Evolutionary conservation across 495 filamentous ascomycete species (phyloP).

Genomic region (Aspergillus funiculosus): DNA sequence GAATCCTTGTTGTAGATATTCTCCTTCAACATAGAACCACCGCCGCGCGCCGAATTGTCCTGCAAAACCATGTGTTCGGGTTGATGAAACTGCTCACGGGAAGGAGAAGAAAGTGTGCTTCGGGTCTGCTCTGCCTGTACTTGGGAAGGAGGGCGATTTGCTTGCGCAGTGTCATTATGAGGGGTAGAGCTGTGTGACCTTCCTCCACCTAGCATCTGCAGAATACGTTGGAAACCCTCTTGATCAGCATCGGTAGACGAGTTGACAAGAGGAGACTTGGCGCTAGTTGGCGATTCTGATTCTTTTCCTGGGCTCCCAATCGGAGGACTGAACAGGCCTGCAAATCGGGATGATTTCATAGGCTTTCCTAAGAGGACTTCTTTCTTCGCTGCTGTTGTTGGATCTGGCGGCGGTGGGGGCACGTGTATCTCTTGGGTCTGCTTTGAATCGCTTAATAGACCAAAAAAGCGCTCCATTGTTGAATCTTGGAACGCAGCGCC

Average conservation of each 20-base stretch:
- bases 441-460: constrained; percentile 52
- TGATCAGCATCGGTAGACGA: constrained; percentile 67
- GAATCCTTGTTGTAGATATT: constrained; percentile 30
- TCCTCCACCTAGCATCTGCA: constrained; percentile 69
- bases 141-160: constrained; percentile 26
- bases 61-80: constrained; percentile 26
- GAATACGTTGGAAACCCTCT: constrained; percentile 80
- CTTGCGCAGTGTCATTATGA: constrained; percentile 28
- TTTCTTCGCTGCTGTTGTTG: constrained; percentile 25
- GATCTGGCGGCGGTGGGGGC: constrained; percentile 17
- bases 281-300: constrained; percentile 39
- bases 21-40: constrained; percentile 27
- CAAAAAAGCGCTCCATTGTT: constrained; percentile 76
- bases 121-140: constrained; percentile 32
- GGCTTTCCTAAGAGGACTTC: constrained; percentile 11
- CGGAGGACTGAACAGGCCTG: constrained; percentile 70
- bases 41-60: constrained; percentile 15
- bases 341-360: constrained; percentile 70
- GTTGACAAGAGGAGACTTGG: constrained; percentile 28
- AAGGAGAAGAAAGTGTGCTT: constrained; percentile 33
- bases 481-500: constrained; percentile 49
- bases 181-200: constrained; percentile 41
- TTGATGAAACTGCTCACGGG: constrained; percentile 28
- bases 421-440: constrained; percentile 10
- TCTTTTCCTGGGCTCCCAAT: constrained; percentile 50